These are phyloP conservation scores for Psilocybe cyanescens DNA, from an alignment of 768 basidiomycete genomes.

Conservation along the genomic window DNA sequence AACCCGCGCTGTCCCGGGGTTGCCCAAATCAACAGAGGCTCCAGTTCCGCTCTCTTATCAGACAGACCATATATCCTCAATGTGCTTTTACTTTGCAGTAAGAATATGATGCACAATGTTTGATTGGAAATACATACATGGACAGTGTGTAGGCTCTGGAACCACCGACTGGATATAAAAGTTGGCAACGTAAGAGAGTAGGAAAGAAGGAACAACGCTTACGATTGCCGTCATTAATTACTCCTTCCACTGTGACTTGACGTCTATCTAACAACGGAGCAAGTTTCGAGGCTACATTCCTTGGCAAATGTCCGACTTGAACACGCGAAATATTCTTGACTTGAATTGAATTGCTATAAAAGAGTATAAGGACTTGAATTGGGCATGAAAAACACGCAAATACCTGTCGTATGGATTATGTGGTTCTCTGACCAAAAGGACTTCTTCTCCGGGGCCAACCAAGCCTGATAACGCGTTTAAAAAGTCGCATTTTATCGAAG, in stretches of 20 bases:
- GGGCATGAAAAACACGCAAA: not conserved
- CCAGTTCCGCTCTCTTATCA: constrained; percentile 61
- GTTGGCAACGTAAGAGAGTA: not conserved
- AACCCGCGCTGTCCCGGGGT: constrained; percentile 72
- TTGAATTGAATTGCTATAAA: constrained; percentile 72
- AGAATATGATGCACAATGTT: not conserved
- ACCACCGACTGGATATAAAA: constrained; percentile 43
- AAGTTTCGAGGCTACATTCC: constrained; percentile 57
- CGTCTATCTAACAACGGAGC: constrained; percentile 72
- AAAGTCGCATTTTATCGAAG: not conserved
- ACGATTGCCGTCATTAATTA: constrained; percentile 72
- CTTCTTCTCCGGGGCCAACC: constrained; percentile 81
- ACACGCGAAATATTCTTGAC: constrained; percentile 74
- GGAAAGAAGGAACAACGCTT: constrained; percentile 20
- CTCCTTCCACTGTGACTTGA: constrained; percentile 73
- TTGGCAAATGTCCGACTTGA: constrained; percentile 85
- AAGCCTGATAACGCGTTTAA: constrained; percentile 51
- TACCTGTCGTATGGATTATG: constrained; percentile 70
- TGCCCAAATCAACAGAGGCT: constrained; percentile 74
- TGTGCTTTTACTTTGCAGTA: constrained; percentile 67
- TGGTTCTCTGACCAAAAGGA: constrained; percentile 68
- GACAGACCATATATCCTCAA: constrained; percentile 74
- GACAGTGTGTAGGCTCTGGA: constrained; percentile 54
- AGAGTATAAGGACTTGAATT: not conserved
- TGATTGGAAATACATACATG: constrained; percentile 48